These are phyloP conservation scores for Marsdenia floribunda DNA, from an alignment of 257 asterid species.

Conservation along the genomic window DNA sequence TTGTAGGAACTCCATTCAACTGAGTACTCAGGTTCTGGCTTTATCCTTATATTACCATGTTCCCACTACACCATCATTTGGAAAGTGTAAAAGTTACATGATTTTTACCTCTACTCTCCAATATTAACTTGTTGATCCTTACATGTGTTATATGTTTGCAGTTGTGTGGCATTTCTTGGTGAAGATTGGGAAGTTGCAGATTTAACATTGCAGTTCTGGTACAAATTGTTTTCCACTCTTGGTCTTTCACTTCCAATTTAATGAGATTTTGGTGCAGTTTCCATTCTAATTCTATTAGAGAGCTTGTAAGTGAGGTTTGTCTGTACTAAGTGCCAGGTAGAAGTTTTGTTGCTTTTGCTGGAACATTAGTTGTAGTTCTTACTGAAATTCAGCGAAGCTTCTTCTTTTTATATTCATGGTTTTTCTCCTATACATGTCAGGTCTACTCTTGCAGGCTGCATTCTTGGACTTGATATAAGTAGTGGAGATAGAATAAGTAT, in stretches of 20 bases:
- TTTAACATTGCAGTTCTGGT: conserved; percentile 90
- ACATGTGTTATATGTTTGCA: conserved; percentile 30
- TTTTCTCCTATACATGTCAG: conserved; percentile 36
- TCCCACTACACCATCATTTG: not conserved
- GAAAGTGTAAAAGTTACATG: not conserved
- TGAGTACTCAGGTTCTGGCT: not conserved
- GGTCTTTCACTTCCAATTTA: not conserved
- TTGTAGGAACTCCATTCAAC: not conserved
- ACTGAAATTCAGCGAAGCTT: conserved; percentile 5
- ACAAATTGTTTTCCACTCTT: conserved; percentile 17
- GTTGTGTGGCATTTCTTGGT: conserved; percentile 72
- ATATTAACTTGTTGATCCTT: not conserved
- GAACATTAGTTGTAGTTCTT: not conserved
- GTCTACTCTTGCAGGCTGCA: conserved; percentile 73
- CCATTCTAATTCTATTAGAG: not conserved
- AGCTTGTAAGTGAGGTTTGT: not conserved
- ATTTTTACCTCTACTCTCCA: not conserved
- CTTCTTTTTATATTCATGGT: conserved; percentile 4
- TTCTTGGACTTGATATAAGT: conserved; percentile 54
- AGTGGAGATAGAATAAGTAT: conserved; percentile 41
- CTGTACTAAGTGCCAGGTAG: not conserved
- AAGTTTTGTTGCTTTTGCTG: not conserved
- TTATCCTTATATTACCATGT: not conserved
- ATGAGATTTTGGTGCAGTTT: not conserved
- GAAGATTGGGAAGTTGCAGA: conserved; percentile 91